phyloP scores from a whole-genome alignment of 495 filamentous ascomycete genomes.

The Chaetomidium leptoderma region DNA sequence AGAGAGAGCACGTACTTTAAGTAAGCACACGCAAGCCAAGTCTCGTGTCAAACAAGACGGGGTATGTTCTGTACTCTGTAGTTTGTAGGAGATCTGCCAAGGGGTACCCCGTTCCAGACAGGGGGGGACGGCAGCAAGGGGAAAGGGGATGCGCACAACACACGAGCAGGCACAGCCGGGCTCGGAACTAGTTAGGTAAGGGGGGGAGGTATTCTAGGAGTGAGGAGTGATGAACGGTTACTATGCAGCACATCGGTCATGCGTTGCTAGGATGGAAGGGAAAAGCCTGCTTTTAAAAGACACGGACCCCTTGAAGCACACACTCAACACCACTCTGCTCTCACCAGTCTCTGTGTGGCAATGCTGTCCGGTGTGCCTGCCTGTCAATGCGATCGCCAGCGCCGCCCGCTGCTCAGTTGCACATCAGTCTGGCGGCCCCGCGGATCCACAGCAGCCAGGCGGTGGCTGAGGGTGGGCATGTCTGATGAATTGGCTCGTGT shows the following conservation, averaged over 20 bases:
- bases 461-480: too few relatives aligned
- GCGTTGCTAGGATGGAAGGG: conserved; percentile 2
- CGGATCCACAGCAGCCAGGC: not conserved
- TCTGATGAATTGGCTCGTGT: too few relatives aligned
- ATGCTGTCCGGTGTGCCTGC: not conserved
- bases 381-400: conserved; percentile 12
- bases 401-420: conserved; percentile 12
- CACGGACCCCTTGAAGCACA: not conserved
- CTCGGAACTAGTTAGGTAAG: too few relatives aligned
- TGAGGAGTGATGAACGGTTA: conserved; percentile 9
- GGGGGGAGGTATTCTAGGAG: too few relatives aligned
- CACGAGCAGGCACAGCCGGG: conserved; percentile 21
- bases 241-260: conserved; percentile 9
- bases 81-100: not conserved
- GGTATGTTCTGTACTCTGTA: too few relatives aligned
- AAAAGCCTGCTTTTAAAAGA: not conserved
- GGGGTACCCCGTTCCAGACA: conserved; percentile 13
- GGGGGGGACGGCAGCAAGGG: not conserved
- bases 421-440: conserved; percentile 16
- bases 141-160: not conserved
- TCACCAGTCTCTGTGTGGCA: too few relatives aligned
- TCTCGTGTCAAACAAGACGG: conserved; percentile 12
- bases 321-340: conserved; percentile 12
- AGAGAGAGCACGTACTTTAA: conserved; percentile 14
- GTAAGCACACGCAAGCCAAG: conserved; percentile 2